Base-by-base conservation (phyloP, 208 protist species). In the Trypanosoma theileri region DNA sequence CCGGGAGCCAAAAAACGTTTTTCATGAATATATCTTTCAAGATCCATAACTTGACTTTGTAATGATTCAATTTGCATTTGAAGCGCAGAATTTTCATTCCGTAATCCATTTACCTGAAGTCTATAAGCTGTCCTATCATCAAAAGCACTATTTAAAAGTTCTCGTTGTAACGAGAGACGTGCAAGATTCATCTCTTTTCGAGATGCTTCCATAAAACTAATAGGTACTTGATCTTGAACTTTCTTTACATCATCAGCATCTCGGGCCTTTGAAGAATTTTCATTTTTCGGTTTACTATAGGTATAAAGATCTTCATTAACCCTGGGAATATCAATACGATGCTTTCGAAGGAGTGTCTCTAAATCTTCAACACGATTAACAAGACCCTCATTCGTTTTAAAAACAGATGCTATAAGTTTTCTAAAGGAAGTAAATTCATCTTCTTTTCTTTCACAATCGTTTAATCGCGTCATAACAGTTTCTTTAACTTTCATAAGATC, bases 371-470 rank as follows among this genome's bases (percentile, higher is more conserved):
- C 76, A 59, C 81, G 82, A 53, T 85, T 78, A 0, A 71, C 81
- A 51, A 94, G 79, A 50, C 79, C 58, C 59, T 88, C 75, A 61
- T 91, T 91, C 11, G 81, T 86, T 42, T 85, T 71, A 69, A 89
- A 91, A 61, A 91, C 88, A n/a, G 83, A 73, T 16, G 88, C 73
- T 42, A 94, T 87, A 42, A 94, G 77, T 67, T 81, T 79, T 41
- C 83, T 76, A 59, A 88, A 89, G 52, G 78, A 77, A 44, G 68
- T 69, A 59, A 94, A 85, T 66, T 94, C 83, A 24, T 89, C 82
- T 60, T 90, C 88, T 28, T 82, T 81, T 59, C 80, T 50, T 69
- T 92, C 84, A 62, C 80, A 83, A 17, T 79, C 75, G 59, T 91
- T 84, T 44, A 92, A 59, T 21, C 84, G 73, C 52, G 60, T 50